Percentiles rank a stretch among this genome's conserved stretches.
Conservation (phyloP, 2,329 filamentous ascomycete species). For the Fusarium illudens region DNA sequence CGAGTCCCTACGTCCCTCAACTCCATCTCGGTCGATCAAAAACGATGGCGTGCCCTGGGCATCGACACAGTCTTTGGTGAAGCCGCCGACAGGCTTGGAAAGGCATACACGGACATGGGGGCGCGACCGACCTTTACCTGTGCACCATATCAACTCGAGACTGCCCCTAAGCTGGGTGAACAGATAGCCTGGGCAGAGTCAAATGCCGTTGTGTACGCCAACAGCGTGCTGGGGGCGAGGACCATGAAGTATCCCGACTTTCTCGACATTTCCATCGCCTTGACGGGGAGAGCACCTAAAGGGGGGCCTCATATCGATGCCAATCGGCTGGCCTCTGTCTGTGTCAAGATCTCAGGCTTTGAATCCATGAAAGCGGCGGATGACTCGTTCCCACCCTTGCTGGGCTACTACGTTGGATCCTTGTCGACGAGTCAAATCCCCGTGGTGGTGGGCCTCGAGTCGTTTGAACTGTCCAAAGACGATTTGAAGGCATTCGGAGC, state of each 20-base stretch:
- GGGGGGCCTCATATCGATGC: conserved; percentile 55
- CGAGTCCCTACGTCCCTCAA: conserved; percentile 53
- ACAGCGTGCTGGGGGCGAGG: conserved; percentile 54
- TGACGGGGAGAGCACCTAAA: conserved; percentile 58
- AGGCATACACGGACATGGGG: conserved; percentile 52
- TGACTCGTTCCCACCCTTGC: neutral
- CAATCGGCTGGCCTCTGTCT: conserved; percentile 41
- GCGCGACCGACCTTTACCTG: conserved; percentile 54
- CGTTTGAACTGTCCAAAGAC: conserved; percentile 29
- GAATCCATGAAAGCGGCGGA: neutral
- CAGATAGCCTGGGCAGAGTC: conserved; percentile 56
- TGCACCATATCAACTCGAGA: conserved; percentile 53
- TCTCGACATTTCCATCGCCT: conserved; percentile 53
- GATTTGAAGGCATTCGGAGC: conserved; percentile 55
- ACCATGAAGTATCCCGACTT: conserved; percentile 58
- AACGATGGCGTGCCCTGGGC: conserved; percentile 50
- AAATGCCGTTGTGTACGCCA: conserved; percentile 56
- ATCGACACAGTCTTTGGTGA: conserved; percentile 43
- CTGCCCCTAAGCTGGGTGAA: conserved; percentile 43
- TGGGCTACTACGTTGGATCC: neutral
- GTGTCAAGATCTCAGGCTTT: neutral
- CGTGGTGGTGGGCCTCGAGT: conserved; percentile 30
- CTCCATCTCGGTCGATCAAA: conserved; percentile 54
- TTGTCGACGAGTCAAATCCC: neutral
- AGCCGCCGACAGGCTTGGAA: conserved; percentile 47